A percentile compares a stretch with the other conserved stretches of the same genome.
Evolutionary conservation across 2,329 filamentous ascomycete species (phyloP).

Genomic region (Fusarium transvaalense): DNA sequence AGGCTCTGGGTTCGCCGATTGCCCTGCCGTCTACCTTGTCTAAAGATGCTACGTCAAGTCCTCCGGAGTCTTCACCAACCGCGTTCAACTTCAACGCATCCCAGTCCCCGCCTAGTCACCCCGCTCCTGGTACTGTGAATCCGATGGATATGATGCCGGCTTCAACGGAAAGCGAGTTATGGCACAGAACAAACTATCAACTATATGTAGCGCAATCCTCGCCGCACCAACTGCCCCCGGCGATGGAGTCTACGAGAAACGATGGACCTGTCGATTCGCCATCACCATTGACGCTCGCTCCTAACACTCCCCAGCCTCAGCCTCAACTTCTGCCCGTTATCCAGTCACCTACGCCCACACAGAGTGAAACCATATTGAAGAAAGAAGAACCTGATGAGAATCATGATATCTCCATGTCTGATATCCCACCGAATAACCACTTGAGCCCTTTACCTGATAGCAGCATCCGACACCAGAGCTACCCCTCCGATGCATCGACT

Average conservation of each 20-base stretch:
- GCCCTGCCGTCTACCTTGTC: conserved; percentile 29
- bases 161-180: conserved; percentile 55
- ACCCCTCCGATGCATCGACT: conserved; percentile 59
- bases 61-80: conserved; percentile 46
- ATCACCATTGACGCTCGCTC: conserved; percentile 46
- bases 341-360: conserved; percentile 48
- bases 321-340: conserved; percentile 44
- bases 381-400: conserved; percentile 41
- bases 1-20: conserved; percentile 44
- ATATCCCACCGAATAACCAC: conserved; percentile 44
- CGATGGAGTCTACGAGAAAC: conserved; percentile 19
- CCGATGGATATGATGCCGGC: conserved; percentile 67
- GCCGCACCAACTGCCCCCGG: conserved; percentile 32
- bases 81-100: conserved; percentile 44
- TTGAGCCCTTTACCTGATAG: conserved; percentile 45
- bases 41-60: conserved; percentile 41
- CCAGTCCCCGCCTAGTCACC: conserved; percentile 50
- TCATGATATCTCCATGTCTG: conserved; percentile 44
- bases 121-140: conserved; percentile 63
- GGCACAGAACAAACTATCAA: conserved; percentile 55
- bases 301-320: conserved; percentile 37
- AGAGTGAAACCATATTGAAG: conserved; percentile 36
- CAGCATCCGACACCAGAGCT: conserved; percentile 50
- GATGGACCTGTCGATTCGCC: conserved; percentile 43
- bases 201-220: conserved; percentile 50